A percentile compares a stretch with the other conserved stretches of the same genome.
These are phyloP conservation scores for Cylindrotheca closterium DNA, from an alignment of 108 stramenopile species.

Conservation along the genomic window DNA sequence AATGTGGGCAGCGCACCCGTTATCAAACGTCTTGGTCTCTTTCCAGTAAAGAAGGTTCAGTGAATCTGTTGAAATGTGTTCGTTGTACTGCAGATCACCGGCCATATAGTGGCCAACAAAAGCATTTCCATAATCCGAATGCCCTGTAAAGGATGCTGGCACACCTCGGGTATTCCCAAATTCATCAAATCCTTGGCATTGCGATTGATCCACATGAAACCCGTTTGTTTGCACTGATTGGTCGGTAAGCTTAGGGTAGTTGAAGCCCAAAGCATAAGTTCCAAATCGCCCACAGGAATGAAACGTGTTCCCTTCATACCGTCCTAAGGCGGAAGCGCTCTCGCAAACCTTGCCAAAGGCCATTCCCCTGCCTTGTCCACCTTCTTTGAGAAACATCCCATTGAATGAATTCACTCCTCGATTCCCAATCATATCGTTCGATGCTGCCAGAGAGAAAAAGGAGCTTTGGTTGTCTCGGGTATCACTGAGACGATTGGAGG, in stretches of 20 bases:
- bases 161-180: constrained; percentile 40
- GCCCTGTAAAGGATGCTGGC: constrained; percentile 40
- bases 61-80: constrained; percentile 37
- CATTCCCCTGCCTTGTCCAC: constrained; percentile 40
- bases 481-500: constrained; percentile 43
- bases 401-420: constrained; percentile 57
- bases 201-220: constrained; percentile 30
- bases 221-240: constrained; percentile 44
- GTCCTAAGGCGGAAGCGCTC: constrained; percentile 23
- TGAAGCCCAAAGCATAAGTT: constrained; percentile 31
- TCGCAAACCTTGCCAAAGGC: constrained; percentile 42
- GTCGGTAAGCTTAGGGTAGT: constrained; percentile 55
- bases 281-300: constrained; percentile 45
- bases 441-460: constrained; percentile 34
- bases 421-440: constrained; percentile 52
- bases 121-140: constrained; percentile 56
- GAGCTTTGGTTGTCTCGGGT: constrained; percentile 52
- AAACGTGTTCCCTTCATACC: constrained; percentile 59
- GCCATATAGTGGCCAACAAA: constrained; percentile 67
- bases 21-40: constrained; percentile 55
- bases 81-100: constrained; percentile 48
- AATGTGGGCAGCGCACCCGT: constrained; percentile 60
- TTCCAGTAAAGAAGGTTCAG: constrained; percentile 64
- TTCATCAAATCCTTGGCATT: constrained; percentile 43
- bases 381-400: constrained; percentile 50